These are phyloP conservation scores for Parascedosporium putredinis DNA, from an alignment of 2,329 filamentous ascomycete genomes.

Conservation along the genomic window DNA sequence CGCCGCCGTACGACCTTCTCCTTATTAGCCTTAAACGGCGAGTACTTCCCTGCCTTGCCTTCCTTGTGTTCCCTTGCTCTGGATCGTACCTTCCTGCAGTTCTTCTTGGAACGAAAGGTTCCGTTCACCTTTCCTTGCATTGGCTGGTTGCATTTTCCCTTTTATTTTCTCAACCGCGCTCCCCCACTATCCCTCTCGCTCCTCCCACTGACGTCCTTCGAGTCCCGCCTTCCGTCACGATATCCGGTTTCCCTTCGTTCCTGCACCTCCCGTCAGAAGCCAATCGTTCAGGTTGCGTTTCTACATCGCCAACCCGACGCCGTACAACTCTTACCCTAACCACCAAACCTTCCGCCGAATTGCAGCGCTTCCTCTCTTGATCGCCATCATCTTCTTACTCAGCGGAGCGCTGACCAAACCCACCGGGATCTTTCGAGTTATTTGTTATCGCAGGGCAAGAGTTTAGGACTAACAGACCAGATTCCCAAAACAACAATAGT, in stretches of 20 bases:
- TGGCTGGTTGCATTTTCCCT: background rate
- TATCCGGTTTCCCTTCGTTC: background rate
- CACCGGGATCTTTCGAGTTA: too few species aligned
- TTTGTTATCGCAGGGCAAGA: too few species aligned
- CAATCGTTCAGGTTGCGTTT: too few species aligned
- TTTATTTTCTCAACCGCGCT: background rate
- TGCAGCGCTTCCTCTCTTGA: too few species aligned
- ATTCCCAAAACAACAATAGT: too few species aligned
- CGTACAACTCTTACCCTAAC: too few species aligned
- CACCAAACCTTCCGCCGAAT: too few species aligned
- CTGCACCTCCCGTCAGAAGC: too few species aligned
- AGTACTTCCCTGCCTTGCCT: background rate
- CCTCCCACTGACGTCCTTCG: background rate
- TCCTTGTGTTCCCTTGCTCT: background rate
- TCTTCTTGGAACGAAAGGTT: background rate
- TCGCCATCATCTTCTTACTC: too few species aligned
- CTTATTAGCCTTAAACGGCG: conserved; percentile 1
- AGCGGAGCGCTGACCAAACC: too few species aligned
- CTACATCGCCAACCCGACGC: background rate
- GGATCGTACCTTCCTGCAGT: background rate
- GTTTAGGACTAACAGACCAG: too few species aligned
- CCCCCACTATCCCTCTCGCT: background rate
- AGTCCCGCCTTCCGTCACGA: conserved; percentile 2
- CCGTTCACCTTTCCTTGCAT: background rate
- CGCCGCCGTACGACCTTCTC: background rate